These are phyloP conservation scores for Pleurotus djamor DNA, from an alignment of 768 basidiomycete genomes.

Conservation along the genomic window DNA sequence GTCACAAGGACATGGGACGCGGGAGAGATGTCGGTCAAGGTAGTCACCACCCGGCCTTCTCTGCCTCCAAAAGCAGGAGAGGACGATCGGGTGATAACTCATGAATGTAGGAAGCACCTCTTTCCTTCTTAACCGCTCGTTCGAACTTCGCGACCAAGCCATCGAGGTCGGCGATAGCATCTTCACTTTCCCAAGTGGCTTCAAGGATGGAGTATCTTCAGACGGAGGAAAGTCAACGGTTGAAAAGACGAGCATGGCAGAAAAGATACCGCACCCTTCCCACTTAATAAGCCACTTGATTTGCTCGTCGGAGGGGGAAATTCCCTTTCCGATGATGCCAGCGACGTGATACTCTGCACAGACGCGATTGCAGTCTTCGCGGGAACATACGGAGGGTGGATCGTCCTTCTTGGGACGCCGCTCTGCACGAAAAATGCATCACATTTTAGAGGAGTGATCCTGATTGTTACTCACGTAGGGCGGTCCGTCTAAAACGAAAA, in stretches of 20 bases:
- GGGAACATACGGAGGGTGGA: constrained; percentile 15
- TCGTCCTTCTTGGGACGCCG: constrained; percentile 2
- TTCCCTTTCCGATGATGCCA: constrained; percentile 28
- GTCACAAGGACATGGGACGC: neutral
- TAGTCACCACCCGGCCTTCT: constrained; percentile 24
- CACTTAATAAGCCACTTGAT: constrained; percentile 37
- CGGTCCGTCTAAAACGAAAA: constrained; percentile 7
- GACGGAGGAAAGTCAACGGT: neutral
- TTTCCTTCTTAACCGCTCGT: constrained; percentile 20
- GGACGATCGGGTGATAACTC: constrained; percentile 17
- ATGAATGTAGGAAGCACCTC: constrained; percentile 17
- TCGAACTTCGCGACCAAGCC: constrained; percentile 28
- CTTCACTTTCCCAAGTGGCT: constrained; percentile 33
- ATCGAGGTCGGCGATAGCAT: constrained; percentile 22
- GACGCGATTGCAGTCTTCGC: constrained; percentile 24
- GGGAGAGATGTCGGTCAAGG: neutral
- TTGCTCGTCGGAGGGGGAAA: neutral
- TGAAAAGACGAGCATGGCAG: neutral
- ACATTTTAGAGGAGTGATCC: neutral
- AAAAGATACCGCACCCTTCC: constrained; percentile 24
- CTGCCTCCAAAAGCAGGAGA: constrained; percentile 28
- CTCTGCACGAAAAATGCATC: neutral
- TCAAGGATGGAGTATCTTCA: constrained; percentile 28
- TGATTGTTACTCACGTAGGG: constrained; percentile 8
- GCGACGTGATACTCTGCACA: constrained; percentile 27